Evolutionary conservation across 495 filamentous ascomycete species (phyloP).

Genomic region (Cudoniella acicularis): DNA sequence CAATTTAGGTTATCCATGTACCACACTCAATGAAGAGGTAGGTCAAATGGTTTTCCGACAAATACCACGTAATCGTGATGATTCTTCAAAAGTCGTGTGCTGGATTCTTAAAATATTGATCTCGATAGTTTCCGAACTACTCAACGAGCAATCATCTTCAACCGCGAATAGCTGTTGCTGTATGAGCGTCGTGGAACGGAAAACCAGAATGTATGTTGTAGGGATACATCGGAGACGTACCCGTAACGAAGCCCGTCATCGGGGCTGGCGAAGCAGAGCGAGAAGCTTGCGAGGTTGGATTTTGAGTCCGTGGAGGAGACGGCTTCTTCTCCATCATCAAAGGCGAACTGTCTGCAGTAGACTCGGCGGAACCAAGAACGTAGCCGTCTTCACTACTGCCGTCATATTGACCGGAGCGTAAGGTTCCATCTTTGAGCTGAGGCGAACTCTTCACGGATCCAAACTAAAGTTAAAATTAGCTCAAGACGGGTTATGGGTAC

Average conservation of each 20-base stretch:
- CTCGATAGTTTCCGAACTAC: conserved; percentile 1
- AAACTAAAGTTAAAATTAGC: conserved; percentile 28
- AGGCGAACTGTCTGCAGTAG: conserved; percentile 18
- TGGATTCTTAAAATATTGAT: neutral
- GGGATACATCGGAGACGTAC: conserved; percentile 30
- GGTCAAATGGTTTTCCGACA: neutral
- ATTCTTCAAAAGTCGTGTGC: conserved; percentile 1
- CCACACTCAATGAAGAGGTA: conserved; percentile 29
- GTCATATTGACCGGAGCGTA: conserved; percentile 24
- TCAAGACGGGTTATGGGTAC: conserved; percentile 4
- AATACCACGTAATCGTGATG: neutral
- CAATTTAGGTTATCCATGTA: neutral
- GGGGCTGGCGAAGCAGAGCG: conserved; percentile 28
- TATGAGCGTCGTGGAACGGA: conserved; percentile 27
- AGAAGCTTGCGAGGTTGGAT: conserved; percentile 8
- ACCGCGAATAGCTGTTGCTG: conserved; percentile 29
- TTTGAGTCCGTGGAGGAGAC: conserved; percentile 20
- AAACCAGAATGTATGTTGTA: conserved; percentile 24
- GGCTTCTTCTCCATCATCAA: conserved; percentile 21
- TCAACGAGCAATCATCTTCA: conserved; percentile 3
- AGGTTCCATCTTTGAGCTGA: conserved; percentile 25
- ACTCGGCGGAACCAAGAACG: conserved; percentile 16
- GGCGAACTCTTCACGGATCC: conserved; percentile 27
- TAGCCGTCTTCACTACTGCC: conserved; percentile 25
- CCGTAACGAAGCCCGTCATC: conserved; percentile 28